phyloP scores from a whole-genome alignment of 495 filamentous ascomycete species.

The Elaphomyces granulatus region DNA sequence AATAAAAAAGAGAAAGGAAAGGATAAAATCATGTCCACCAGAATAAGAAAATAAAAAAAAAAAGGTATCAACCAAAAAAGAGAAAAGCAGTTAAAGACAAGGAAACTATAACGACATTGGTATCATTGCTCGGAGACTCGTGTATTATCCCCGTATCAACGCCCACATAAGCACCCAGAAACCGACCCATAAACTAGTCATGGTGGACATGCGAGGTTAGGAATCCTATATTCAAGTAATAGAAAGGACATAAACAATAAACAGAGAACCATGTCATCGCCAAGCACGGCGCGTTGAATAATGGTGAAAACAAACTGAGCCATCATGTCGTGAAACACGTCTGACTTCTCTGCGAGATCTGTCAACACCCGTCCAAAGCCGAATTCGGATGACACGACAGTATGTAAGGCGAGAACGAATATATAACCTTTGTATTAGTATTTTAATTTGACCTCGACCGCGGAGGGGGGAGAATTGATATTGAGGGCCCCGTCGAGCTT shows the following conservation, averaged over 20 bases:
- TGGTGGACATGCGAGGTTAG: no score
- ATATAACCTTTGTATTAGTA: slow-evolving; percentile 20
- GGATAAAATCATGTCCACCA: slow-evolving; percentile 1
- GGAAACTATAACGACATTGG: slow-evolving; percentile 21
- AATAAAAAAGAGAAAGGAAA: no score
- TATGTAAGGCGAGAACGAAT: no score
- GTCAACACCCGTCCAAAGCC: no score
- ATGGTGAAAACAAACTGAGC: no score
- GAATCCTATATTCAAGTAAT: slow-evolving; percentile 14
- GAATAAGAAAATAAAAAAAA: neutral
- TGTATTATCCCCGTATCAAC: slow-evolving; percentile 36
- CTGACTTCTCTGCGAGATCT: no score
- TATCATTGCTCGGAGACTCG: slow-evolving; percentile 37
- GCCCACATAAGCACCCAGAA: slow-evolving; percentile 18
- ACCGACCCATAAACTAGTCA: no score
- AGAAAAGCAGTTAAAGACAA: slow-evolving; percentile 10
- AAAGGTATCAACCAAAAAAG: slow-evolving; percentile 7
- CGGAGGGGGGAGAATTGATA: slow-evolving; percentile 8
- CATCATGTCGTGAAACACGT: no score
- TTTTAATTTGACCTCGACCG: slow-evolving; percentile 27
- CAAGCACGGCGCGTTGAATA: slow-evolving; percentile 14
- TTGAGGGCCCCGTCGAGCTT: slow-evolving; percentile 4
- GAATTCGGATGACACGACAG: no score
- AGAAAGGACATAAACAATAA: slow-evolving; percentile 8
- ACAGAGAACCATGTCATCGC: slow-evolving; percentile 1